Evolutionary conservation across 192 early-diverging fungal species (phyloP).

Genomic region (Physocladia obscura): DNA sequence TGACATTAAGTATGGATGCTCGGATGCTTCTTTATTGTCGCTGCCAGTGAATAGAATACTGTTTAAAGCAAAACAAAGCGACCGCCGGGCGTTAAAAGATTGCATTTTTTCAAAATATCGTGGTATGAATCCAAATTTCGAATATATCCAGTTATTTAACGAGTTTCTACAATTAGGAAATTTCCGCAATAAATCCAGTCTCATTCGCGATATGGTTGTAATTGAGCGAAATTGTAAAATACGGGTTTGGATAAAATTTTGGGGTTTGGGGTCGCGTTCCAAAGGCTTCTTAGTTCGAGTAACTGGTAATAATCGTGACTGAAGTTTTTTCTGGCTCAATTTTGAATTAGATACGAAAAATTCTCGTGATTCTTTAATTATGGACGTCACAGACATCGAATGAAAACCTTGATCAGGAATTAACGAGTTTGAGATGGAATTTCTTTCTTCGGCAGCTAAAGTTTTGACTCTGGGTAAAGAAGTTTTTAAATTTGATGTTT

Average conservation of each 20-base stretch:
- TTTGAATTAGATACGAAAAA: too few species aligned
- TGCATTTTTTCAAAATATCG: background rate
- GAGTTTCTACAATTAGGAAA: background rate
- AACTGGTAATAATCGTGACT: background rate
- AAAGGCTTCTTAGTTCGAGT: background rate
- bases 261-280: background rate
- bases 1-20: slow-evolving; percentile 7
- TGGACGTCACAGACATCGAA: too few species aligned
- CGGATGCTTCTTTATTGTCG: background rate
- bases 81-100: background rate
- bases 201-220: background rate
- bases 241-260: background rate
- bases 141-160: background rate
- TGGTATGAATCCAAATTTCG: background rate
- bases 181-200: background rate
- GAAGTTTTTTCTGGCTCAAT: background rate
- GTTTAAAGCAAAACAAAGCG: background rate
- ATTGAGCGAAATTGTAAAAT: background rate
- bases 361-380: too few species aligned
- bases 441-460: too few species aligned
- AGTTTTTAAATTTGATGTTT: too few species aligned
- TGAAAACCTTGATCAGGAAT: too few species aligned
- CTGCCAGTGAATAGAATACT: background rate
- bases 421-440: too few species aligned
- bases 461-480: too few species aligned